Evolutionary conservation across 2,329 filamentous ascomycete genomes (phyloP), one percentile per base, ranked within the genome.

Genomic region (Sporothrix mexicana): DNA sequence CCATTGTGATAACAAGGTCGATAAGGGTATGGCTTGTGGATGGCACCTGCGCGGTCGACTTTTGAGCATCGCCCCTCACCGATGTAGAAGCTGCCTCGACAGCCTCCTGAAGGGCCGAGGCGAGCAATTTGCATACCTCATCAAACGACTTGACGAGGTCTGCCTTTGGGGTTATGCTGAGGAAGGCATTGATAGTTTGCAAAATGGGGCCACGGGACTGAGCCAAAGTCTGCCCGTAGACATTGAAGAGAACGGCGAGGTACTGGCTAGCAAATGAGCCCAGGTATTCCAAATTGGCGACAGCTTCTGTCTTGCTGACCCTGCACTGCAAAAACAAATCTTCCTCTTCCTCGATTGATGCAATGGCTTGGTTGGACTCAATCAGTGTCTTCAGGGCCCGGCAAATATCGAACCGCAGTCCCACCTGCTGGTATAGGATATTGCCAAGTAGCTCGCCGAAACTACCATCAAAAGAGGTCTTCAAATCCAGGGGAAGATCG

Each of bases 161-260:
- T 75, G 88, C 80, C 13, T 85, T 87, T 0, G 93, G 92, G 0
- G 94, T 93, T 77, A 98, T 93, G 84, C 95, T 97, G 73, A 99
- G 84, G 82, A 95, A 98, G 5, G 94, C 91, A 82, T 98, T 98
- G 84, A 98, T 96, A 75, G 95, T 97, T 80, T 95, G 93, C 47
- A 99, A 85, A 71, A 99, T 96, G 23, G 93, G 94, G 0, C 94
- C 95, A 77, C 96, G 89, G 78, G 93, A 96, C 79, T 98, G 94
- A 2, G 96, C 95, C 36, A 99, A 86, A 0, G 96, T 99, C 81
- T 98, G 93, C 76, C 93, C 97, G 84, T 99, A 99, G 61, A 99
- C 95, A 80, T 99, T 99, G 86, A 99, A 98, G n/a, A 99, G 85
- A 0, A 98, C 95, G 7, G 96, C 95, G 57, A 99, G 88, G 82